Evolutionary conservation across 345 rosid genomes (phyloP), one percentile per base, ranked within the genome.

Genomic region (Linum lewisii): DNA sequence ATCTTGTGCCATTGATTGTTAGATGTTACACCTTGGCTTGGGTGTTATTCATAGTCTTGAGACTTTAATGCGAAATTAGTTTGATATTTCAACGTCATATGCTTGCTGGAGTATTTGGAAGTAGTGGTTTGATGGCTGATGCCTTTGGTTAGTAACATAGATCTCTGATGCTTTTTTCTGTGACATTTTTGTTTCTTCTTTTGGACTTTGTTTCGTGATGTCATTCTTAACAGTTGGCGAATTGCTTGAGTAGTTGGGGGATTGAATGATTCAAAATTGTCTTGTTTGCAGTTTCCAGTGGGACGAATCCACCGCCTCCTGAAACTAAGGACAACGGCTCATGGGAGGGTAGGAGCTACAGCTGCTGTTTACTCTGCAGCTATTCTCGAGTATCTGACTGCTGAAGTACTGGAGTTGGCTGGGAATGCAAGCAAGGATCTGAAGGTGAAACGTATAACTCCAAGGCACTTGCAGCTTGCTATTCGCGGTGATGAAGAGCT

Each of bases 401-500:
- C 73, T 5, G 73, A 69, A 53, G 73, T 69, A 23, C 9, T 69
- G 37, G 73, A 69, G 54, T 24, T 69, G 64, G 73, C 73, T 10
- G 73, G 73, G 29, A 69, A 69, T 52, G 73, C 73, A 22, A 69
- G 73, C 68, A 69, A 69, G 60, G 73, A 69, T 63, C 55, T 69
- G 26, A 69, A 69, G 63, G 73, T 69, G 63, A 69, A 69, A 52
- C 73, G 73, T 53, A 69, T 63, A 59, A 63, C 64, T 0, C 68
- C 73, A 1, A 54, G 73, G 67, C 73, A 69, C 54, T 59, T 69
- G 64, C 73, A 69, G 60, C 26, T 69, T 25, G 73, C 73, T 0
- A 69, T 69, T 38, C 73, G 73, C 2, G 73, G 73, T 29, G 73
- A 69, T 21, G 73, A 69, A 59, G 72, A 69, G 24, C 73, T 69